phyloP scores from a whole-genome alignment of 441 rosid genomes.

The Raphanus hybrid region DNA sequence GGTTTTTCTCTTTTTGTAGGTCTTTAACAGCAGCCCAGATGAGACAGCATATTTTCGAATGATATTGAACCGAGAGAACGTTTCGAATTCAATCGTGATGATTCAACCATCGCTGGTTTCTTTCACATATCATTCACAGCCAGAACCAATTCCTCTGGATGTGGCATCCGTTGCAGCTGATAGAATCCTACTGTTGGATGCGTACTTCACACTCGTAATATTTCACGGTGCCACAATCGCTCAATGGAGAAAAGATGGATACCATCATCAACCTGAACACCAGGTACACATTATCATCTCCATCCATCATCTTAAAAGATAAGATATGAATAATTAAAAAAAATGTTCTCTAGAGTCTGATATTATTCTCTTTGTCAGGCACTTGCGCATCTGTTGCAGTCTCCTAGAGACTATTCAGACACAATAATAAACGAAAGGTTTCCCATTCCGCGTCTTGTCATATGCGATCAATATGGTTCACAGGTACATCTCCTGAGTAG shows the following conservation, averaged over 20 bases:
- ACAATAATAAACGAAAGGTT: conserved; percentile 76
- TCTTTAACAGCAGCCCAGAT: conserved; percentile 93
- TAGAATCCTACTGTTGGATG: conserved; percentile 81
- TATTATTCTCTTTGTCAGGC: conserved; percentile 51
- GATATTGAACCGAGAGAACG: conserved; percentile 85
- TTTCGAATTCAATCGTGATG: conserved; percentile 90
- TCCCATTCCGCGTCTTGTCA: conserved; percentile 87
- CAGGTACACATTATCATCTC: conserved; percentile 51
- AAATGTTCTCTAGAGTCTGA: not conserved
- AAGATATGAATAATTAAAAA: not conserved
- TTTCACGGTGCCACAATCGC: conserved; percentile 94
- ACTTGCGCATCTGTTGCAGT: conserved; percentile 74
- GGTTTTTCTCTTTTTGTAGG: conserved; percentile 52
- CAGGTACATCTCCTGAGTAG: conserved; percentile 58
- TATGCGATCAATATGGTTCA: conserved; percentile 94
- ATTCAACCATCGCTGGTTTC: conserved; percentile 95
- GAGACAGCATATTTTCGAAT: conserved; percentile 96
- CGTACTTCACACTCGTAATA: conserved; percentile 85
- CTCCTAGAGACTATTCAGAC: conserved; percentile 67
- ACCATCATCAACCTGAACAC: conserved; percentile 90
- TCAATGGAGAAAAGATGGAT: conserved; percentile 96
- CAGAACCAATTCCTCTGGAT: conserved; percentile 90
- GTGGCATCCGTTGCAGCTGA: conserved; percentile 92
- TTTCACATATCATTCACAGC: conserved; percentile 82
- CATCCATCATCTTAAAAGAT: conserved; percentile 32